Base-by-base conservation (phyloP, 495 filamentous ascomycete species). In the Annulohypoxylon stygium region DNA sequence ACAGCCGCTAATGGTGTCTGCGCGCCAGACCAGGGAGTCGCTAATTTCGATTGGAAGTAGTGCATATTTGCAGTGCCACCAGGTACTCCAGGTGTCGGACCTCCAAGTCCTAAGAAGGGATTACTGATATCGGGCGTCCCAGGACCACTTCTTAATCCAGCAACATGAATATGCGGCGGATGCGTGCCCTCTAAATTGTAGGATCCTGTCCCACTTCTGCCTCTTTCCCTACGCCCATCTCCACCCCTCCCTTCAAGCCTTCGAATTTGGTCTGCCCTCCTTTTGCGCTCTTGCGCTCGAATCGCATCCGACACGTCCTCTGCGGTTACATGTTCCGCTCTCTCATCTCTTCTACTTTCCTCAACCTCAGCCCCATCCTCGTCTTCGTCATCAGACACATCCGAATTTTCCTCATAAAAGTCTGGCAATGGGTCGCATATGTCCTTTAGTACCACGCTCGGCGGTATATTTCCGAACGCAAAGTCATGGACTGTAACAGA, bases 401-500 rank as follows among this genome's bases (percentile, higher is more conserved):
- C 86, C 10, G 89, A 85, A 54, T 93, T 91, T 73, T 93, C 92
- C 75, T 98, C 97, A 83, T 99, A 99, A 77, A 99, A 99, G 71
- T 98, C 96, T 2, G 93, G 88, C 53, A 98, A 88, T 0, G 96
- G 96, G 79, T 98, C 95, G 75, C 95, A 95, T 67, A 99, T 93
- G 75, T 98, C 95, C 81, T 97, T 98, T 48, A 99, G 89, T 78
- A 97, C 93, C 25, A 99, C 83, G 67, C 93, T 88, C 0, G 96
- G 96, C 1, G 90, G 85, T 54, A 96, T 88, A 2, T 84, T 88
- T 20, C 96, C 96, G 75, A 99, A 98, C 23, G 95, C 91, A 77
- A 99, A 99, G 47, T 92, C 90, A 80, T 97, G 95, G 26, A 97
- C 93, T 18, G 95, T 90, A 43, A 99, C 97, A 9, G 93, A 95